Evolutionary conservation across 2,329 filamentous ascomycete genomes (phyloP), one percentile per base, ranked within the genome.

Genomic region (Pseudogymnoascus sp.): DNA sequence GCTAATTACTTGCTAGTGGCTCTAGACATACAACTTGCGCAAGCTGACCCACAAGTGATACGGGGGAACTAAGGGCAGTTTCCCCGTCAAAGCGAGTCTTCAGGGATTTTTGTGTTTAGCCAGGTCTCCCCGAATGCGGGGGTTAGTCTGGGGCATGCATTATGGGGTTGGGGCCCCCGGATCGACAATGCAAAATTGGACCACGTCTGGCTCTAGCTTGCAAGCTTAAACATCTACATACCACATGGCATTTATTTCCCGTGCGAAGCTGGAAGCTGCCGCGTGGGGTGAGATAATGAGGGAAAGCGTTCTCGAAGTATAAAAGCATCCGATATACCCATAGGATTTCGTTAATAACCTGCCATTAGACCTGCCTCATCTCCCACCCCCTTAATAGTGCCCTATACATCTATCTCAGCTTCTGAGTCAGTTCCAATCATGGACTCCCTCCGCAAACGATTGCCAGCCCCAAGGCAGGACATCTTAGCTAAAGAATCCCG

Each of bases 401-500:
- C 23, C 11, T 44, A 3, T 14, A 44, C 11, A 7, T 18, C 23
- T 44, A 38, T 35, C 28, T 56, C 31, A 47, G 40, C 18, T 44
- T 44, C 11, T 11, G 40, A 44, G 40, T 12, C 18, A 44, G 23
- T 53, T 44, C 33, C 21, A 21, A 68, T n/a, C 14, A 70, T 71
- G 69, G 65, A 68, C 35, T 64, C 62, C 23, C 63, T 72, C 35
- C 69, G 70, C 16, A 63, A 68, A 40, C 66, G 69, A 12, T 66
- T 72, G 7, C 70, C 70, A 16, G 70, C 70, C 1, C 70, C 69
- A 12, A 65, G 69, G 56, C 68, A 69, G 42, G 68, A 69, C 38
- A 69, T 67, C 25, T 50, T 65, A 16, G 66, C 67, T 28, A 66
- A 65, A 8, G 59, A 63, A 47, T 31, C 59, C 25, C 16, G 35